Base-by-base conservation (phyloP, 2,329 filamentous ascomycete species). In the Trichoderma gracile region DNA sequence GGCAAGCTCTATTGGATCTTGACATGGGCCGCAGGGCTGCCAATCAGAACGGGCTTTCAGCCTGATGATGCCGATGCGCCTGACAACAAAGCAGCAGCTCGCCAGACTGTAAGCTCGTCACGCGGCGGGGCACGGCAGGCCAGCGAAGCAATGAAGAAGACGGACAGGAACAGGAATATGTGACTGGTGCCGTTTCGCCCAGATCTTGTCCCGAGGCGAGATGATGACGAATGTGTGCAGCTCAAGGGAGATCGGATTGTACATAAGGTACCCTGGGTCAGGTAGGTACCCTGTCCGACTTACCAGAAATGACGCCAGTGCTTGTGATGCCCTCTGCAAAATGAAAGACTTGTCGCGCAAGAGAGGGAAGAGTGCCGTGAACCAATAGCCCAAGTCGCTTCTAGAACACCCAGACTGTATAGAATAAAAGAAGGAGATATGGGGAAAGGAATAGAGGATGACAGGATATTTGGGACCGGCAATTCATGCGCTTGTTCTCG, bases 11-110 rank as follows among this genome's bases (percentile, higher is more conserved):
- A 27, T 33, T 53, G 33, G 33, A 62, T 54, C 49, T 46, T 21
- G 49, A 53, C 45, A 42, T 54, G 49, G 40, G 49, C 58, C 19
- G 47, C 12, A 61, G 58, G 23, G 42, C 55, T 45, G 30, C 38
- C 49, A 33, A 30, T 30, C 23, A 50, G 47, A 15, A 25, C 49
- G 49, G 53, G 49, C 49, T 62, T 49, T 46, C 59, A 62, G 59
- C 49, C 59, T 62, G 59, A 62, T 61, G 38, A 50, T 30, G 25
- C 47, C n/a, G 21, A 42, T 43, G 58, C 58, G 49, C 59, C 59
- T 53, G 42, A 30, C 47, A 62, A 25, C 21, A 46, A n/a, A 30
- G 47, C 49, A 23, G 38, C 25, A 23, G 47, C 47, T 23, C 38
- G 5, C 38, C 46, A 53, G 17, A 21, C 17, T 21, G 57, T 10